Base-by-base conservation (phyloP, 176 grass and related monocot species). In the Pontederia paniculata region DNA sequence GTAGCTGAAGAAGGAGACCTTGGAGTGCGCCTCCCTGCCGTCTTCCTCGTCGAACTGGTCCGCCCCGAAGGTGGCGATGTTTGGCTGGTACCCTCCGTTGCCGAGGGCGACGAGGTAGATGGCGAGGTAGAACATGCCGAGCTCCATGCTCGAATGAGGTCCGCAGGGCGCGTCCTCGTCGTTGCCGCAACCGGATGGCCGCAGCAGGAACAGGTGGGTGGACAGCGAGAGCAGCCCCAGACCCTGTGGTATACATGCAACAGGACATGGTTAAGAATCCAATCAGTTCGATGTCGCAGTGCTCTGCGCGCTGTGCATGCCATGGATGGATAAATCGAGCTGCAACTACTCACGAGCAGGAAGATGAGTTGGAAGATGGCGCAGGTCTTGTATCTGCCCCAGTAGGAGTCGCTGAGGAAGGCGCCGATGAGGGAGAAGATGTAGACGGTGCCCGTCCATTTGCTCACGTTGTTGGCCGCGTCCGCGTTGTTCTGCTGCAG, bases 401-500 rank as follows among this genome's bases (percentile, higher is more conserved):
- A 97, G 71, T 84, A 97, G 60, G 91, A 86, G 71, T 97, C 91
- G 50, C 91, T 97, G 52, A 97, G 70, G 77, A 97, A 97, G 51
- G 91, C 91, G 21, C 91, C 91, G 50, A 97, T 68, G 42, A 97
- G 79, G 42, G 91, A 97, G 67, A 97, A 97, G 82, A 97, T 89
- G 74, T 97, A 90, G 25, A 97, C 91, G 12, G 91, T 97, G 63
- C 90, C 90, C 1, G 90, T 96, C 90, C 90, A 96, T 74, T 96
- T 96, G 74, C 90, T 96, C 1, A 97, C 91, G 68, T 97, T 97
- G 81, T 90, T 97, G 51, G 91, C 91, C 4, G 91, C 91, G 41
- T 89, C 86, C 37, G 77, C 85, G 45, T 89, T 97, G 59, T 68
- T 78, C 61, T 89, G 91, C 67, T 81, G 74, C 76, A 97, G 50